Base-by-base conservation (phyloP, 2,329 filamentous ascomycete genomes). In the Phialemoniopsis sp. region DNA sequence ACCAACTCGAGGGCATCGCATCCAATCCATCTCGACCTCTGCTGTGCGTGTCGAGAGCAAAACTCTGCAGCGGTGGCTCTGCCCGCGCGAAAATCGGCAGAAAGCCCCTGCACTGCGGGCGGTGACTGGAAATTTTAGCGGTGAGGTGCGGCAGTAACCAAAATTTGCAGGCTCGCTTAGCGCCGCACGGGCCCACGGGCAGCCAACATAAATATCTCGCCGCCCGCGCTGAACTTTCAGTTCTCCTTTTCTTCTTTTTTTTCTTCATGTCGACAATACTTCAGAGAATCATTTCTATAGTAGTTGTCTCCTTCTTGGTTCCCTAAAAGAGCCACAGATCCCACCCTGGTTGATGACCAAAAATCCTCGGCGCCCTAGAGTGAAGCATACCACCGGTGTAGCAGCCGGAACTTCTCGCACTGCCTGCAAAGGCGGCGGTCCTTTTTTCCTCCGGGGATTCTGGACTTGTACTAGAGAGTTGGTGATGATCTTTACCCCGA, bases 231-330 rank as follows among this genome's bases (percentile, higher is more conserved):
- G 29, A 34, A 44, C 61, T 67, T 63, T 41, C 16, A 33, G 46
- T 57, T 51, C 54, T 57, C 56, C 66, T 67, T 60, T 67, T 64
- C 52, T 58, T 56, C 50, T 55, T 62, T 70, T 70, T 70, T 66
- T 71, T 77, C 65, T 64, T 72, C 62, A 76, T 66, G 72, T 74
- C 74, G 75, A 79, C 73, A 76, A 78, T 77, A 77, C 72, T 75
- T 75, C 66, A 77, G 68, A 89, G 87, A 90, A 91, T 91, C 87
- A 88, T 87, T 94, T 95, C 86, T 95, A 90, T 89, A 95, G 89
- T 90, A 83, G 77, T 87, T 82, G 82, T 89, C 85, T 78, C 76
- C 77, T 82, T 88, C 87, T 93, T 85, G 88, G 82, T 85, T 91
- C 80, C 81, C 80, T 78, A 89, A 78, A 85, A 76, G 76, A 95